These are phyloP conservation scores for Ogataea populi-albae DNA, from an alignment of 805 yeast species.

Conservation along the genomic window DNA sequence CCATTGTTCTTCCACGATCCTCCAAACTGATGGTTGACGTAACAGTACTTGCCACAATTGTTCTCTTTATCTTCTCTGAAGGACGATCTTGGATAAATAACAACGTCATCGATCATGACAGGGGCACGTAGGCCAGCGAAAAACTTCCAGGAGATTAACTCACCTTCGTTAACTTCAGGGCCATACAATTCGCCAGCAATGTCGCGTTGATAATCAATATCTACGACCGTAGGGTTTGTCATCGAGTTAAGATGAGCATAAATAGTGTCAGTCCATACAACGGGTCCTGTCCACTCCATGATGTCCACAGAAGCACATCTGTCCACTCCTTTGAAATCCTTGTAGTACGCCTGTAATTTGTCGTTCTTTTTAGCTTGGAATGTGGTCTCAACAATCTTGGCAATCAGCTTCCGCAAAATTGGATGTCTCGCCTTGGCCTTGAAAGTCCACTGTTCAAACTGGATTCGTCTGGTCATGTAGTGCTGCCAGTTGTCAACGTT, in stretches of 20 bases:
- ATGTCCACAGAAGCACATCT: conserved; percentile 44
- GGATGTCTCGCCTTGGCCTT: conserved; percentile 65
- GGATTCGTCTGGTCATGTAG: conserved; percentile 50
- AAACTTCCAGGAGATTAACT: conserved; percentile 33
- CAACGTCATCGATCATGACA: conserved; percentile 34
- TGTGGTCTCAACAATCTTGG: conserved; percentile 50
- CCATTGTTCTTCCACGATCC: conserved; percentile 37
- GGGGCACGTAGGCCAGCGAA: conserved; percentile 34
- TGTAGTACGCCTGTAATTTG: conserved; percentile 34
- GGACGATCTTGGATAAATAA: conserved; percentile 32
- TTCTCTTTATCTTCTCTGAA: conserved; percentile 35
- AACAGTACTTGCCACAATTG: conserved; percentile 35
- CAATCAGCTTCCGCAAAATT: conserved; percentile 50
- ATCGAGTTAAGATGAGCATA: conserved; percentile 57
- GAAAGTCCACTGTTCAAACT: conserved; percentile 61
- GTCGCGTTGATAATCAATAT: conserved; percentile 31
- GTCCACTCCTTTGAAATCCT: conserved; percentile 37
- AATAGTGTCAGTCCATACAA: conserved; percentile 72
- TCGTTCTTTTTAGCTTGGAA: conserved; percentile 37
- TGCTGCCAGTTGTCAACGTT: conserved; percentile 53
- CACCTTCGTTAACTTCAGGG: conserved; percentile 27
- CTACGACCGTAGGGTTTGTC: conserved; percentile 33
- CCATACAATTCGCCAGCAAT: conserved; percentile 30
- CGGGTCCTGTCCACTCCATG: conserved; percentile 78
- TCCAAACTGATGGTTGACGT: conserved; percentile 34